Percentiles rank a stretch among this genome's conserved stretches.
These are phyloP conservation scores for Lachnellula cervina DNA, from an alignment of 2,329 filamentous ascomycete species.

Conservation along the genomic window DNA sequence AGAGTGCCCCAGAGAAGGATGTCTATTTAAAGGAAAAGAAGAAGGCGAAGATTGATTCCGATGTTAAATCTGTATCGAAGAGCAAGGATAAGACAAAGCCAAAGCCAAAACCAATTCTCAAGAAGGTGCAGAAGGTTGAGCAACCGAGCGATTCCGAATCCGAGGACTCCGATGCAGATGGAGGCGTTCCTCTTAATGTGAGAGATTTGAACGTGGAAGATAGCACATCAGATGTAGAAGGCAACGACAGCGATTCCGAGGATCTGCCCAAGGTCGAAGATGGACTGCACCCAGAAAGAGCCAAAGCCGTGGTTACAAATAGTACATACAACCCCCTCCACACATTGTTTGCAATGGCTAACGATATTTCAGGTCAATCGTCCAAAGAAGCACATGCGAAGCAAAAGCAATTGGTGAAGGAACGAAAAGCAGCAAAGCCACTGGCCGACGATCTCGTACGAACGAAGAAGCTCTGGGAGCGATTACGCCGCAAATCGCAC, in stretches of 20 bases:
- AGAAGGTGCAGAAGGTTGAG: slow-evolving; percentile 29
- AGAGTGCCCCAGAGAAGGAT: slow-evolving; percentile 45
- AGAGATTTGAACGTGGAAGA: slow-evolving; percentile 4
- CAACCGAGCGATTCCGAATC: slow-evolving; percentile 37
- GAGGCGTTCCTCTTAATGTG: slow-evolving; percentile 22
- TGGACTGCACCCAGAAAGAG: slow-evolving; percentile 32
- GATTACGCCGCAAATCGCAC: slow-evolving; percentile 85
- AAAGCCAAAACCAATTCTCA: slow-evolving; percentile 7
- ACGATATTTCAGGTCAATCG: slow-evolving; percentile 46
- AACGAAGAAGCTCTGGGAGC: slow-evolving; percentile 96
- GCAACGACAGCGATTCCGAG: slow-evolving; percentile 34
- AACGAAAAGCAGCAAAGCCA: slow-evolving; percentile 89
- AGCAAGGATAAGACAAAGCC: slow-evolving; percentile 22
- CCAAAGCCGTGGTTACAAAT: slow-evolving; percentile 27
- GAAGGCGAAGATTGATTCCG: slow-evolving; percentile 43
- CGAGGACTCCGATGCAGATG: slow-evolving; percentile 35
- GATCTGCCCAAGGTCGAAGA: slow-evolving; percentile 31
- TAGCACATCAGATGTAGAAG: slow-evolving; percentile 8
- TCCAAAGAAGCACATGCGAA: slow-evolving; percentile 87
- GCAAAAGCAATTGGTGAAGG: slow-evolving; percentile 81
- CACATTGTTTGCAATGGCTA: slow-evolving; percentile 31
- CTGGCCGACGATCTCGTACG: slow-evolving; percentile 84
- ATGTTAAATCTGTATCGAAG: slow-evolving; percentile 13
- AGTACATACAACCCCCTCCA: slow-evolving; percentile 16
- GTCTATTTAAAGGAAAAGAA: slow-evolving; percentile 42